Percentiles rank a stretch among this genome's conserved stretches.
Conservation (phyloP, 2,329 filamentous ascomycete genomes). For the Trichoderma brevicompactum region DNA sequence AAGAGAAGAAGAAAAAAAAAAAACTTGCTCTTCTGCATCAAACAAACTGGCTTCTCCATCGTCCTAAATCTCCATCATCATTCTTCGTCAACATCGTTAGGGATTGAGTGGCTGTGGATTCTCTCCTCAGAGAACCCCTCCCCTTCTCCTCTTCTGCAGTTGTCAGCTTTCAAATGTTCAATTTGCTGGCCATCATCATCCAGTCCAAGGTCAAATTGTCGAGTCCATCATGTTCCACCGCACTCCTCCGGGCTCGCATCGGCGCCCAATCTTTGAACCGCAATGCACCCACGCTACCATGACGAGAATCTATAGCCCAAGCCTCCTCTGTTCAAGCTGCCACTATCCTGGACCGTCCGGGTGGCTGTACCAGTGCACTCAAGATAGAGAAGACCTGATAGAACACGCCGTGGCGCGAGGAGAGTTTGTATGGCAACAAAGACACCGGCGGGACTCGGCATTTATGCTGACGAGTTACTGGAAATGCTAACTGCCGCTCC, state of each 20-base stretch:
- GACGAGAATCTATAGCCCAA: conserved; percentile 63
- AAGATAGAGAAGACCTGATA: conserved; percentile 59
- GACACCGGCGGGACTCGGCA: not conserved
- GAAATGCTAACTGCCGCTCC: conserved; percentile 24
- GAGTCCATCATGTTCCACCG: conserved; percentile 22
- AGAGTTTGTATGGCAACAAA: conserved; percentile 29
- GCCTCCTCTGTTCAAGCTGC: conserved; percentile 63
- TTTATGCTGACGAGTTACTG: not conserved
- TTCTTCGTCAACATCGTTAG: conserved; percentile 27
- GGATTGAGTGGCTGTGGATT: not conserved
- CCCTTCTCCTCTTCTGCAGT: not conserved
- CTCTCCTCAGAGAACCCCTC: not conserved
- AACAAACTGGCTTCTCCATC: conserved; percentile 1
- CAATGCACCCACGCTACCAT: conserved; percentile 71
- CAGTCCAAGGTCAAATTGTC: not conserved
- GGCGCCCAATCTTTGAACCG: conserved; percentile 36
- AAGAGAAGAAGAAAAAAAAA: no score
- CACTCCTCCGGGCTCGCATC: conserved; percentile 24
- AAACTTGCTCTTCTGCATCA: not conserved
- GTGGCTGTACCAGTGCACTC: conserved; percentile 75
- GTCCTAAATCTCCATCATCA: conserved; percentile 18
- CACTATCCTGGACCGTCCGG: conserved; percentile 60
- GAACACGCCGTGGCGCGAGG: conserved; percentile 38
- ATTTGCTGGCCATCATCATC: not conserved
- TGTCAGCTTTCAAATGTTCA: not conserved